phyloP scores from a whole-genome alignment of 1,139 yeast species.

The Geotrichum reessii region DNA sequence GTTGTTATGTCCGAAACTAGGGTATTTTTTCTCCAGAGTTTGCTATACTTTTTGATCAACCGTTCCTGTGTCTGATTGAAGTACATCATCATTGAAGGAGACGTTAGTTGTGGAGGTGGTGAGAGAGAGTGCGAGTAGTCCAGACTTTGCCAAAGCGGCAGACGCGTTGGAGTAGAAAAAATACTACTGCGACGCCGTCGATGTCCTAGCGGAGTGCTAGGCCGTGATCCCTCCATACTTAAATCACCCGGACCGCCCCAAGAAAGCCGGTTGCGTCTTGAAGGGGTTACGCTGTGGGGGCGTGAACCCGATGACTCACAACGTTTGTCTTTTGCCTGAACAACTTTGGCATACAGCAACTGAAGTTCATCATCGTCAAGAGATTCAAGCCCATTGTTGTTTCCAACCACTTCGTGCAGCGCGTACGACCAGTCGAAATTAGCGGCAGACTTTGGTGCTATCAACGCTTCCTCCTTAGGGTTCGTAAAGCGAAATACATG shows the following conservation, averaged over 20 bases:
- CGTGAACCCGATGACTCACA: background rate
- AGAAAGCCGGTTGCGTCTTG: conserved; percentile 11
- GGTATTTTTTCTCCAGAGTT: conserved; percentile 20
- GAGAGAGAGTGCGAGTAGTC: background rate
- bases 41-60: conserved; percentile 17
- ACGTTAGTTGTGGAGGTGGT: conserved; percentile 2
- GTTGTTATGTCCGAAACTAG: conserved; percentile 18
- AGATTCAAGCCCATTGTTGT: conserved; percentile 18
- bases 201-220: background rate
- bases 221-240: background rate
- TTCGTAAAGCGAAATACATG: conserved; percentile 30
- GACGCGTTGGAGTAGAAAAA: background rate
- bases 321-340: conserved; percentile 13
- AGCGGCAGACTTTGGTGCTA: conserved; percentile 6
- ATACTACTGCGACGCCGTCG: background rate
- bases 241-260: background rate
- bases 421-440: conserved; percentile 22
- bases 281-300: background rate
- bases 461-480: conserved; percentile 25
- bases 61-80: conserved; percentile 20
- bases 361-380: conserved; percentile 24
- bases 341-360: conserved; percentile 23
- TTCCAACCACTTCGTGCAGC: conserved; percentile 21
- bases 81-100: background rate
- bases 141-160: background rate